Evolutionary conservation across 345 rosid species (phyloP), one percentile per base, ranked within the genome.

Genomic region (Firmiana major): DNA sequence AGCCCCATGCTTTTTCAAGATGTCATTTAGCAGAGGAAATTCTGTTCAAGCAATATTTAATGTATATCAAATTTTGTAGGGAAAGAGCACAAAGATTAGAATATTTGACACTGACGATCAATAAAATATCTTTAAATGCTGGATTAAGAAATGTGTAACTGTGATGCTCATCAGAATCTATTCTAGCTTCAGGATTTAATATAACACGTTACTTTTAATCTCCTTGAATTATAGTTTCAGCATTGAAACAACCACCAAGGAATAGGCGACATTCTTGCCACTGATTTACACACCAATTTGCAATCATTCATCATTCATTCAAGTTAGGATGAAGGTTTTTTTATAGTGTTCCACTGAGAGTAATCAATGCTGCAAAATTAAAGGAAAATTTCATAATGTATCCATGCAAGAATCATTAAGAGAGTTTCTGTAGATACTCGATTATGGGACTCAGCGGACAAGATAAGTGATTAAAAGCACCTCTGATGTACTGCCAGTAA

Each of bases 1-100:
- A 36, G 89, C 94, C 77, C 88, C 88, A 65, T 91, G 90, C 78
- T 90, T 94, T 85, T 89, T 87, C 70, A 94, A 84, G 76, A 94
- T 91, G 55, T 86, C 91, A 78, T 91, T 86, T 78, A 94, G 74
- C 67, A 68, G 63, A 63, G 91, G 91, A 77, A 88, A 86, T 40
- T 90, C 97, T 94, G 96, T 71, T 78, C 73, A 84, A 83, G 45
- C 80, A 63, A 57, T 72, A 3, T 19, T 4, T 22, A 0, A 13
- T 55, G 7, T 16, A 3, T n/a, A 79, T 79, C 72, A 80, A 67
- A 62, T 38, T 60, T 34, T 13, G 36, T 22, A 11, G 26, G 12
- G 3, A 70, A 74, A 36, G 26, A 77, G 59, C 64, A 70, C 58
- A 24, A 43, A 5, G 40, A 77, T 42, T 48, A 4, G 74, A 34